These are phyloP conservation scores for Citeromyces hawaiiensis DNA, from an alignment of 1,139 yeast species.

Conservation along the genomic window DNA sequence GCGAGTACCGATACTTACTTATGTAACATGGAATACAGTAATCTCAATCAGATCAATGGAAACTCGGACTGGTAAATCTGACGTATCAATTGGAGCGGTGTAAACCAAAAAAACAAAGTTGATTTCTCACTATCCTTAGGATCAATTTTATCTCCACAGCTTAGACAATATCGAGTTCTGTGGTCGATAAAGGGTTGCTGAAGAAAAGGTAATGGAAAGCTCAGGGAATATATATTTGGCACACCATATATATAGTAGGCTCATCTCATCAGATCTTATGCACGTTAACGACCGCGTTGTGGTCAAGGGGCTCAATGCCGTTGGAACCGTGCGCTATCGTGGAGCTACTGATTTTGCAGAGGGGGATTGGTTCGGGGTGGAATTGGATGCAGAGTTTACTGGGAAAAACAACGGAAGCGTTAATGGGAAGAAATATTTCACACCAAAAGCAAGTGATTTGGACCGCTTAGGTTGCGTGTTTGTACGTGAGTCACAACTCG, in stretches of 20 bases:
- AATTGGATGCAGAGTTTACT: slow-evolving; percentile 32
- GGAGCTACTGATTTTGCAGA: slow-evolving; percentile 47
- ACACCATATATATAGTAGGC: background rate
- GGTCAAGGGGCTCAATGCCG: slow-evolving; percentile 21
- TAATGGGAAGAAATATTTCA: slow-evolving; percentile 50
- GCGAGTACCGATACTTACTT: too few relatives aligned
- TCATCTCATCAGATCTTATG: background rate
- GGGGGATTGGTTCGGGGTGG: slow-evolving; percentile 74
- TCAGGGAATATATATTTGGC: background rate
- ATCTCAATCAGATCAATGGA: too few relatives aligned
- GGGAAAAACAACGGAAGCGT: slow-evolving; percentile 82
- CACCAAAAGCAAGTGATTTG: slow-evolving; percentile 8
- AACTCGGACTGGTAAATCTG: too few relatives aligned
- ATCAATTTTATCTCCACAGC: too few relatives aligned
- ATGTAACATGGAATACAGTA: too few relatives aligned
- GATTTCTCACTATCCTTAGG: too few relatives aligned
- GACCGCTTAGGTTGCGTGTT: slow-evolving; percentile 39
- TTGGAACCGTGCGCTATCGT: slow-evolving; percentile 32
- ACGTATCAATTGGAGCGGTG: too few relatives aligned
- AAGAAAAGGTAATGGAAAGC: too few relatives aligned
- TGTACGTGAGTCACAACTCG: slow-evolving; percentile 25
- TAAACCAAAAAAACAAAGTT: too few relatives aligned
- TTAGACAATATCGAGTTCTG: too few relatives aligned
- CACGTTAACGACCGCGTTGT: slow-evolving; percentile 24
- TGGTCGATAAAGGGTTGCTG: too few relatives aligned